Percentiles rank a stretch among this genome's conserved stretches.
These are phyloP conservation scores for Mortierella sp. DNA, from an alignment of 371 early-diverging fungal species.

Conservation along the genomic window DNA sequence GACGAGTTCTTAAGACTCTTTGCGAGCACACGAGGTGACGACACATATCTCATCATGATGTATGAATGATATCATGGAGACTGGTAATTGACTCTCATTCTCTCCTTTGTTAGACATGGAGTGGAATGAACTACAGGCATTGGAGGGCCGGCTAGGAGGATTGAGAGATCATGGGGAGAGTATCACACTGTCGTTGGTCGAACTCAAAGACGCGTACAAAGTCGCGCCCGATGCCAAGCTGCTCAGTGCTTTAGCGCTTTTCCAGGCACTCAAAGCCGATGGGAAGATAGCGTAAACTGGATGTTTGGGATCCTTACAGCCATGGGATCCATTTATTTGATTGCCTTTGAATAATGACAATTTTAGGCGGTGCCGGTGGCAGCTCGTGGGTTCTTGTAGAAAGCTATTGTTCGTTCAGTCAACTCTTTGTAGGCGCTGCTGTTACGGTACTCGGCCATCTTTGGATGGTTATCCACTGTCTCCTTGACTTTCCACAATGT, in stretches of 20 bases:
- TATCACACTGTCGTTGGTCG: slow-evolving; percentile 74
- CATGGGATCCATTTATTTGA: no score
- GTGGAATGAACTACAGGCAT: slow-evolving; percentile 58
- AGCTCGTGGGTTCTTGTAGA: background rate
- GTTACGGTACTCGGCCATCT: slow-evolving; percentile 8
- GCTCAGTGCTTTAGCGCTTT: slow-evolving; percentile 74
- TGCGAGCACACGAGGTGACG: slow-evolving; percentile 68
- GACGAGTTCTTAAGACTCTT: slow-evolving; percentile 84
- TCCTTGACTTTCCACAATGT: slow-evolving; percentile 24
- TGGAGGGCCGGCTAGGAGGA: slow-evolving; percentile 78
- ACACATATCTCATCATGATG: background rate
- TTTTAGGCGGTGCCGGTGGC: background rate
- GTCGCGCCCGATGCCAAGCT: slow-evolving; percentile 78
- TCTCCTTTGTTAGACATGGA: slow-evolving; percentile 51
- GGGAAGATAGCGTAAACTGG: slow-evolving; percentile 37
- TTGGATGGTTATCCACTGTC: slow-evolving; percentile 15
- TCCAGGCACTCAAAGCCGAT: slow-evolving; percentile 61
- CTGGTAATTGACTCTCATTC: background rate
- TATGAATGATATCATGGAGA: background rate
- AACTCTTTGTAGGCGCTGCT: slow-evolving; percentile 14
- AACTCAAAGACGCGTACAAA: slow-evolving; percentile 74
- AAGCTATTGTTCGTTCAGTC: slow-evolving; percentile 2
- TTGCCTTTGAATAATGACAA: no score
- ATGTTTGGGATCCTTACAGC: no score
- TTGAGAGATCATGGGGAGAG: slow-evolving; percentile 82